Base-by-base conservation (phyloP, 2,329 filamentous ascomycete genomes). In the Alternaria alternata region DNA sequence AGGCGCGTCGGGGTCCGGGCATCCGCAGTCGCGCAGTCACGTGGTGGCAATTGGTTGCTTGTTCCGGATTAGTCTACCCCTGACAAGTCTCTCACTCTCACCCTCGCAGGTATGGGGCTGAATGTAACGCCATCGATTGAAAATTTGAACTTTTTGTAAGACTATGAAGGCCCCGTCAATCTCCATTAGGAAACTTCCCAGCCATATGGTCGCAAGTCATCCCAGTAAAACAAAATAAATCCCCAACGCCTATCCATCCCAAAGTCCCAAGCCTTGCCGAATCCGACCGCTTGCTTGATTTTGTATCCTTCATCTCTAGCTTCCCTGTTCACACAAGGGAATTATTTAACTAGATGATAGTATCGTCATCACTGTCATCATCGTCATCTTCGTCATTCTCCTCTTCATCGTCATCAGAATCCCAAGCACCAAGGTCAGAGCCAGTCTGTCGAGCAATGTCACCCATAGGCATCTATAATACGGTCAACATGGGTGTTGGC, bases 321-420 rank as follows among this genome's bases (percentile, higher is more conserved):
- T 39, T n/a, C 34, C 1, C 7, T 22, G 11, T n/a, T 16, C 39
- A 43, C 3, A 46, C 8, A 18, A 12, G 2, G 26, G 6, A 3
- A 20, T 16, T 12, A 43, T 1, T 16, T 22, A 12, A 30, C 32
- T 43, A 71, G 47, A 73, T 74, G 20, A 78, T 75, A 8, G 70
- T 73, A 26, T 78, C 75, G 22, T 77, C 77, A 51, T 75, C 74
- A n/a, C 75, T 71, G 48, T 83, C 75, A 28, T 70, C 63, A 38
- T 67, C 64, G 22, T 77, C 80, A 8, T 80, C 79, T 39, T 85
- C 79, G 28, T 85, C 83, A 1, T 79, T 69, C 74, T 81, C 28
- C 75, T 80, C 28, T 74, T 80, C 36, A 11, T 61, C 51, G 5
- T 60, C 41, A 3, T 63, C 59, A 16, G 54, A 63, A 24, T 74